Percentiles rank a stretch among this genome's conserved stretches.
Conservation (phyloP, 1,284 basidiomycete species). For the Amylostereum areolatum region DNA sequence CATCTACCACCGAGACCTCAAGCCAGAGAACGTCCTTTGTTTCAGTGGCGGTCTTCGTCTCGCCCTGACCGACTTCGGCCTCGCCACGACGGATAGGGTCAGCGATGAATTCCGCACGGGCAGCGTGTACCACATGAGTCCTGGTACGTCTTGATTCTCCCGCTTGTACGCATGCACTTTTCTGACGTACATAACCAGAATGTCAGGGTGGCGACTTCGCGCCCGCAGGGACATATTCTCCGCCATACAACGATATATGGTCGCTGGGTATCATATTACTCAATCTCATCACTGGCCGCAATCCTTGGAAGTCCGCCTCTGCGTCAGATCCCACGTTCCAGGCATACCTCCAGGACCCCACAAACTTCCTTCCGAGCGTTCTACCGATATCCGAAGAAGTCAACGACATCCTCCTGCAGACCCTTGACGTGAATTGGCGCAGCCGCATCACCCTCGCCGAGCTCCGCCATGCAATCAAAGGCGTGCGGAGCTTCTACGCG, state of each 20-base stretch:
- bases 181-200: conserved; percentile 42
- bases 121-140: conserved; percentile 95
- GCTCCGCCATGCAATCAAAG: conserved; percentile 63
- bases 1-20: conserved; percentile 96
- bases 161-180: conserved; percentile 6
- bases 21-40: conserved; percentile 97
- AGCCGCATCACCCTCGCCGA: conserved; percentile 65
- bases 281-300: conserved; percentile 92
- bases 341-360: conserved; percentile 63
- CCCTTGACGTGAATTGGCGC: conserved; percentile 71
- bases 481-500: conserved; percentile 65
- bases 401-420: conserved; percentile 60
- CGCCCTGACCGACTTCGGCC: conserved; percentile 93
- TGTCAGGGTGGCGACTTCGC: conserved; percentile 86
- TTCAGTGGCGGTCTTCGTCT: conserved; percentile 76
- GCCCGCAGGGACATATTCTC: conserved; percentile 71
- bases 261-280: conserved; percentile 94
- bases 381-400: conserved; percentile 70
- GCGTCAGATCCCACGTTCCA: conserved; percentile 70
- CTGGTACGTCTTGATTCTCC: conserved; percentile 49
- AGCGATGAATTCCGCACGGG: conserved; percentile 95
- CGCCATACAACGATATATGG: conserved; percentile 93
- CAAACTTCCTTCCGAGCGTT: conserved; percentile 62
- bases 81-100: conserved; percentile 86
- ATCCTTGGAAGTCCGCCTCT: conserved; percentile 97